Percentiles rank a stretch among this genome's conserved stretches.
phyloP scores from a whole-genome alignment of 768 basidiomycete genomes.

The Tricholoma sp. region DNA sequence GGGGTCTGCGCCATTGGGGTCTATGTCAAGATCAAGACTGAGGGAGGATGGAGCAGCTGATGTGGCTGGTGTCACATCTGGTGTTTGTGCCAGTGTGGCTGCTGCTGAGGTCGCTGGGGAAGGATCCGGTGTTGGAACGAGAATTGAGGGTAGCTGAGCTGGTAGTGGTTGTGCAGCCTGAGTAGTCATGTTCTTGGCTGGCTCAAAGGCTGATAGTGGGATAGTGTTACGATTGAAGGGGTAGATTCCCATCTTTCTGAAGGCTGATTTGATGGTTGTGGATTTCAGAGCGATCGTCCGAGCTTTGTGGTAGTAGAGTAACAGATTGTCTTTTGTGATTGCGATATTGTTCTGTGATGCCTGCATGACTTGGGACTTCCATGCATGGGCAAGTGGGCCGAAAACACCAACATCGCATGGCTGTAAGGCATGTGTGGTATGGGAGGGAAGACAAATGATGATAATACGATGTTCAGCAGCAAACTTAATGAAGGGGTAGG shows the following conservation, averaged over 20 bases:
- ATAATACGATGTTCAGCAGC: not conserved
- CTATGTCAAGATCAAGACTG: not conserved
- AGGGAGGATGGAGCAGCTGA: not conserved
- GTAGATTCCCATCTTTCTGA: conserved; percentile 16
- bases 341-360: not conserved
- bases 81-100: not conserved
- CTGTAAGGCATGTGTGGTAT: conserved; percentile 17
- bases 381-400: conserved; percentile 26
- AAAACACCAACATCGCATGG: conserved; percentile 31
- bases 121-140: not conserved
- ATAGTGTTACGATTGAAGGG: conserved; percentile 16
- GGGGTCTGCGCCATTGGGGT: not conserved
- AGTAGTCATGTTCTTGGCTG: not conserved
- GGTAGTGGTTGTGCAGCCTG: conserved; percentile 19
- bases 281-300: conserved; percentile 10
- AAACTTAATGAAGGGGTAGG: not conserved
- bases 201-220: not conserved
- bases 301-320: conserved; percentile 7
- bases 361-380: conserved; percentile 21
- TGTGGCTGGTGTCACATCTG: not conserved
- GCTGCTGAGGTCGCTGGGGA: not conserved
- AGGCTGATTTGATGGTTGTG: conserved; percentile 16
- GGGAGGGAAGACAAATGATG: conserved; percentile 7
- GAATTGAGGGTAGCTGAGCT: conserved; percentile 5
- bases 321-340: conserved; percentile 9